phyloP scores from a whole-genome alignment of 192 early-diverging fungal species.

The Entomortierella beljakovae region DNA sequence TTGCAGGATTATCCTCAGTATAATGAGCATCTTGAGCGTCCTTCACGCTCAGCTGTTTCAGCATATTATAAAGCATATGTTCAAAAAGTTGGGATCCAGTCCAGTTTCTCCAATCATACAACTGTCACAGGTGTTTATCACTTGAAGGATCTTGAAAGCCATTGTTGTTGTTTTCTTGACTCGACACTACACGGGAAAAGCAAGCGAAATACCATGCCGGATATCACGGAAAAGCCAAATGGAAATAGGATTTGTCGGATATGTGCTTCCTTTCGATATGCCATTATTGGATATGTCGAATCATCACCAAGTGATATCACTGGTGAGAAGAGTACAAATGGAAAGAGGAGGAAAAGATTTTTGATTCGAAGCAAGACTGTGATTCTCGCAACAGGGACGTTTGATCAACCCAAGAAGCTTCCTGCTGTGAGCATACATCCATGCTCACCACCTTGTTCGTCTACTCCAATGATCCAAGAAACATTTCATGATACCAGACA shows the following conservation, averaged over 20 bases:
- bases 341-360: slow-evolving; percentile 20
- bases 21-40: slow-evolving; percentile 24
- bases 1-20: slow-evolving; percentile 33
- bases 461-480: slow-evolving; percentile 32
- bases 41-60: slow-evolving; percentile 40
- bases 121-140: slow-evolving; percentile 40
- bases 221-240: background rate
- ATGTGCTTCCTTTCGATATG: slow-evolving; percentile 35
- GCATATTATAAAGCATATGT: slow-evolving; percentile 48
- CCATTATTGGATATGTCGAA: slow-evolving; percentile 33
- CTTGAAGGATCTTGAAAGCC: slow-evolving; percentile 35
- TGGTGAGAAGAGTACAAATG: background rate
- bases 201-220: background rate
- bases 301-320: background rate
- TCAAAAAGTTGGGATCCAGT: slow-evolving; percentile 21
- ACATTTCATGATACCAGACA: slow-evolving; percentile 51
- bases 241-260: background rate
- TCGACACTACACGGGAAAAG: background rate
- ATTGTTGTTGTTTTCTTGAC: slow-evolving; percentile 44
- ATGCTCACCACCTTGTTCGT: slow-evolving; percentile 13
- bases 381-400: slow-evolving; percentile 43
- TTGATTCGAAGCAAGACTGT: slow-evolving; percentile 37
- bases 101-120: slow-evolving; percentile 42
- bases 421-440: slow-evolving; percentile 27
- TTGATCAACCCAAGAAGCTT: slow-evolving; percentile 52